These are phyloP conservation scores for Antitrichia curtipendula DNA, from an alignment of 225 moss, liverwort and hornwort genomes.

Conservation along the genomic window DNA sequence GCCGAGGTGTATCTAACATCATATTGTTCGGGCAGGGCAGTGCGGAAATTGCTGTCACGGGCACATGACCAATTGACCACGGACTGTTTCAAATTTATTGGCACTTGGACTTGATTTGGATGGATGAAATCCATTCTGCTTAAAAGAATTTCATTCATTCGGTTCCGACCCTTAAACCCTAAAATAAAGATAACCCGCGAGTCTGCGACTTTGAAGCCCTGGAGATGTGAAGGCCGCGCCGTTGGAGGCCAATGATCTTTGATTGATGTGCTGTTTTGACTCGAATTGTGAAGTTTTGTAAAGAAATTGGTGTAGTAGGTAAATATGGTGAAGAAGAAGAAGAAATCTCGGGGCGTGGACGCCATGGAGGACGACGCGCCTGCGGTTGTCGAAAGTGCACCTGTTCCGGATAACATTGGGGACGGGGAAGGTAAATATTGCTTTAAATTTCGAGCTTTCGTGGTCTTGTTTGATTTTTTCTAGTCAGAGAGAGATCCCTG, in stretches of 20 bases:
- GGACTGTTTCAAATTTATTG: not conserved
- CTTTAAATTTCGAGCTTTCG: not conserved
- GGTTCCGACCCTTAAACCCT: not conserved
- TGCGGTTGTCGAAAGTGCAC: not conserved
- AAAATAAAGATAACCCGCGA: not conserved
- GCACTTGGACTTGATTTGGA: not conserved
- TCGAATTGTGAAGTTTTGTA: not conserved
- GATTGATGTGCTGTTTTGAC: not conserved
- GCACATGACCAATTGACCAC: not conserved
- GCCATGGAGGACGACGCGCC: constrained; percentile 16
- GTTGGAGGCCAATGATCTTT: not conserved
- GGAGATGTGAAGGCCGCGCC: not conserved
- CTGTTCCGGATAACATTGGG: not conserved
- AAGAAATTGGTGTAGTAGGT: not conserved
- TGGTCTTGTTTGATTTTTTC: no score
- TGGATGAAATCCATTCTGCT: not conserved
- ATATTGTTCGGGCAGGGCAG: not conserved
- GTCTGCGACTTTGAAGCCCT: not conserved
- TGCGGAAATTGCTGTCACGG: not conserved
- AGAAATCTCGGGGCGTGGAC: not conserved
- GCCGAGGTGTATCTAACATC: not conserved
- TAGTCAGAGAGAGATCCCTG: not conserved
- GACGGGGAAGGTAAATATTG: not conserved
- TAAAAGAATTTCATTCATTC: not conserved
- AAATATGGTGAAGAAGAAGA: constrained; percentile 18